Evolutionary conservation across 192 early-diverging fungal species (phyloP), one percentile per base, ranked within the genome.

Genomic region (Coemansia sp.): DNA sequence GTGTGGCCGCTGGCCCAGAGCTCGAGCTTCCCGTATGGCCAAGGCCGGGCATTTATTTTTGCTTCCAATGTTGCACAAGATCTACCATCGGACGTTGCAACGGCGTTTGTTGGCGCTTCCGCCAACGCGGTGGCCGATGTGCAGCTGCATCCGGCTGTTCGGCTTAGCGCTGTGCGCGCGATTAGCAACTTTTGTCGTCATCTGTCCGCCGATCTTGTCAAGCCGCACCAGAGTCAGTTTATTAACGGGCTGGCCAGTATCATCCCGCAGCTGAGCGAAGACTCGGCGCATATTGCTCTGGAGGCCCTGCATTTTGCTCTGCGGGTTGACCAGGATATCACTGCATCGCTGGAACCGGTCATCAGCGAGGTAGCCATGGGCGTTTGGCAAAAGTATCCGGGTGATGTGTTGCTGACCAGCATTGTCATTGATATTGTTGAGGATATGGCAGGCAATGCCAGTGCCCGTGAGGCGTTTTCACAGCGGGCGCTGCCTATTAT

Each of bases 11-110:
- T 82, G 57, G 71, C 73, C 1, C 79, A 71, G 20, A 68, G 72
- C 52, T 14, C 70, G 82, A 87, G 86, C 10, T 72, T 66, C 7
- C 96, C 96, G 7, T 93, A 93, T 71, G 83, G 92, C 60, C 91
- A 94, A 72, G 94, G 94, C 4, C 93, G 96, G 12, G 88, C 93
- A 2, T 86, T 98, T 56, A 89, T 94, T 15, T 95, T 95, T 85
- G 85, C 90, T 2, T 89, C 88, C 49, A 84, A 89, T 65, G 92
- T 93, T 84, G 87, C 89, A 15, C 75, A 83, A 10, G 81, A 87
- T 17, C 74, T 95, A 23, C 91, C 92, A 12, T 52, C 79, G 1
- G 72, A 86, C 12, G 82, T 93, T 23, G 82, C 89, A 2, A 54
- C 70, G 2, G 86, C 91, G 42, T 94, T 92, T 75, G 83, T 95